phyloP scores from a whole-genome alignment of 2,329 filamentous ascomycete species.

The Fusarium tjaetaba region DNA sequence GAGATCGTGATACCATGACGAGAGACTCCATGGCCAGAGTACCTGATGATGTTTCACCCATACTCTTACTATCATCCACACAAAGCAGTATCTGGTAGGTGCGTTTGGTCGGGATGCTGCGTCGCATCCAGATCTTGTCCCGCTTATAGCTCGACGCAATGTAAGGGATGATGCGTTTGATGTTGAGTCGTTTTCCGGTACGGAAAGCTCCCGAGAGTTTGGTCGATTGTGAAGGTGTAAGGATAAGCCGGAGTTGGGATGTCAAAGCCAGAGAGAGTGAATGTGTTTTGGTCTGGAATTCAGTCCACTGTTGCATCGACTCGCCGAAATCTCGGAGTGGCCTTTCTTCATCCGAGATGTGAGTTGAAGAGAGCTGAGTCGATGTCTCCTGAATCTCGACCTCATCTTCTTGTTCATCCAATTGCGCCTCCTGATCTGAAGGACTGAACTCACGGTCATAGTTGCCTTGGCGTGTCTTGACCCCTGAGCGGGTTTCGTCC shows the following conservation, averaged over 20 bases:
- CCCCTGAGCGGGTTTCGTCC: constrained; percentile 68
- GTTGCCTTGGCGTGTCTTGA: constrained; percentile 68
- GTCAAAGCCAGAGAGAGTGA: constrained; percentile 88
- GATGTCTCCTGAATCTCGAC: constrained; percentile 62
- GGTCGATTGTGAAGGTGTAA: constrained; percentile 92
- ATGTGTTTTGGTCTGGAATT: constrained; percentile 86
- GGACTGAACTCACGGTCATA: constrained; percentile 62
- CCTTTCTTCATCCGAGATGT: constrained; percentile 63
- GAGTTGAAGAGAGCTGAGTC: constrained; percentile 76
- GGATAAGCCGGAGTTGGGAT: constrained; percentile 93
- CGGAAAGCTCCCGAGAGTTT: constrained; percentile 97
- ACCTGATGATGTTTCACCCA: constrained; percentile 83
- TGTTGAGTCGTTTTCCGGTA: constrained; percentile 97
- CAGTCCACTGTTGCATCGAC: constrained; percentile 81
- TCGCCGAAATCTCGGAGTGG: constrained; percentile 61
- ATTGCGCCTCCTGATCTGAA: constrained; percentile 55
- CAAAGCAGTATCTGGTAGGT: constrained; percentile 98
- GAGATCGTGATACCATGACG: constrained; percentile 85
- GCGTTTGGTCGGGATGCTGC: constrained; percentile 89
- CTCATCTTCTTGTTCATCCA: constrained; percentile 60
- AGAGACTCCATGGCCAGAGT: constrained; percentile 92
- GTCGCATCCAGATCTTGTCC: constrained; percentile 99
- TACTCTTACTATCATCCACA: constrained; percentile 93
- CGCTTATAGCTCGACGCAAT: constrained; percentile 98
- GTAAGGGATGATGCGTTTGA: constrained; percentile 99